Percentiles rank a stretch among this genome's conserved stretches.
These are phyloP conservation scores for Backusella parvicylindrica DNA, from an alignment of 192 early-diverging fungal species.

Conservation along the genomic window DNA sequence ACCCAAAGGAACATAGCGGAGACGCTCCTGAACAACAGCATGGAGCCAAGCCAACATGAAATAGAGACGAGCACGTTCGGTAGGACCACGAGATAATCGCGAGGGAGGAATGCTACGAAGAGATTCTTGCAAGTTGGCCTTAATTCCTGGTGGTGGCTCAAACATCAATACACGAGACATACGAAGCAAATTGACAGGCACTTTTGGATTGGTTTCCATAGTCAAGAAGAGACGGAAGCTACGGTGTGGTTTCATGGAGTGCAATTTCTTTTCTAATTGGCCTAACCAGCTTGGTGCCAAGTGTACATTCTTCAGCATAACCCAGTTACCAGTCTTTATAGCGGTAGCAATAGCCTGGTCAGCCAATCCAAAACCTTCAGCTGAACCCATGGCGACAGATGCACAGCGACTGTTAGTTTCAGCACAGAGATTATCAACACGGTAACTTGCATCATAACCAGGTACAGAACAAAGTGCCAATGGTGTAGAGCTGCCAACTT, in stretches of 20 bases:
- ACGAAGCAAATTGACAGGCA: constrained; percentile 89
- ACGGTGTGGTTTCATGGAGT: constrained; percentile 76
- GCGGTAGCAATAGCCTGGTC: constrained; percentile 87
- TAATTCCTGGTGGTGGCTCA: constrained; percentile 94
- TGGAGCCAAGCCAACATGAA: constrained; percentile 98
- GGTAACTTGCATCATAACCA: constrained; percentile 94
- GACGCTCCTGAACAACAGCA: constrained; percentile 89
- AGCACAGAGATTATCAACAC: constrained; percentile 86
- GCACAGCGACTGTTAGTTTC: constrained; percentile 56
- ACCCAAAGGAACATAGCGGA: constrained; percentile 95
- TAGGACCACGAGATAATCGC: constrained; percentile 62
- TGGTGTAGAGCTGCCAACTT: constrained; percentile 71
- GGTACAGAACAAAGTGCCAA: constrained; percentile 89
- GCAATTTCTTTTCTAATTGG: constrained; percentile 93
- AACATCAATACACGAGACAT: constrained; percentile 91
- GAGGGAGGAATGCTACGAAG: constrained; percentile 62
- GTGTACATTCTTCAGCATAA: constrained; percentile 99
- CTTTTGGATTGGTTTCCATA: constrained; percentile 95
- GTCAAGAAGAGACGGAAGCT: constrained; percentile 96
- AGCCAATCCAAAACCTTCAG: constrained; percentile 88
- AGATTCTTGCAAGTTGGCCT: constrained; percentile 86
- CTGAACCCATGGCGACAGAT: constrained; percentile 97
- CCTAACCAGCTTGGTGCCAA: constrained; percentile 90
- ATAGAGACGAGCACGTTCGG: constrained; percentile 85
- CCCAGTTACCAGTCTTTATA: constrained; percentile 86